phyloP scores from a whole-genome alignment of 192 early-diverging fungal species.

The Helicostylum pulchrum region DNA sequence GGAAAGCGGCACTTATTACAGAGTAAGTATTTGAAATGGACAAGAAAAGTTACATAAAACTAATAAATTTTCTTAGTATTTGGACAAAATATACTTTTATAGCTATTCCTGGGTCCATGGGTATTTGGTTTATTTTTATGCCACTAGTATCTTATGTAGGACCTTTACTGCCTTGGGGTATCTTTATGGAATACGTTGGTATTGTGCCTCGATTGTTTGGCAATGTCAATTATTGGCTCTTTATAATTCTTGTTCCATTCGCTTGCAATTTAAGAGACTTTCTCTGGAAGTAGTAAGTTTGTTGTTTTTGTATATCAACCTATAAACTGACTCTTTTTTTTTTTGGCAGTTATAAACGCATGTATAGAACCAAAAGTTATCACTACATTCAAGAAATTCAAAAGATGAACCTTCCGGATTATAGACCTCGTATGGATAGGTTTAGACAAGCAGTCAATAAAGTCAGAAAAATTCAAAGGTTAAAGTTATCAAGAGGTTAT shows the following conservation, averaged over 20 bases:
- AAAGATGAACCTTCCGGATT: conserved; percentile 98
- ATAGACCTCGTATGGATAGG: conserved; percentile 93
- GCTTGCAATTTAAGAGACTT: conserved; percentile 84
- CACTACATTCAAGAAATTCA: conserved; percentile 98
- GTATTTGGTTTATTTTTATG: conserved; percentile 86
- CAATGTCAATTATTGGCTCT: conserved; percentile 81
- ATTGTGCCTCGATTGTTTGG: conserved; percentile 61
- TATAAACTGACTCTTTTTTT: background rate
- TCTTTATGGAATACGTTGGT: conserved; percentile 72
- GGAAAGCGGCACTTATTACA: conserved; percentile 86
- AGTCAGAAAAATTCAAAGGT: conserved; percentile 85
- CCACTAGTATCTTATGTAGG: conserved; percentile 80
- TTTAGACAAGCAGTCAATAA: conserved; percentile 99
- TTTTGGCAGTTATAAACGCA: conserved; percentile 63
- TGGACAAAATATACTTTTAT: conserved; percentile 94
- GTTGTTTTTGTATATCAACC: background rate
- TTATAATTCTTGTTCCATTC: conserved; percentile 77
- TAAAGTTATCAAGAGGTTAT: conserved; percentile 87
- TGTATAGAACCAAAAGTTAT: conserved; percentile 78
- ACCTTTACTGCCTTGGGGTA: conserved; percentile 54
- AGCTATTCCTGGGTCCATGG: conserved; percentile 86
- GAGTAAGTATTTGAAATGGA: conserved; percentile 46
- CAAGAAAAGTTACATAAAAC: background rate
- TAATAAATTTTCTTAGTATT: conserved; percentile 42
- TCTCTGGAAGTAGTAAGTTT: conserved; percentile 90